Evolutionary conservation across 768 basidiomycete species (phyloP).

Genomic region (Podaxis carcinomalis): DNA sequence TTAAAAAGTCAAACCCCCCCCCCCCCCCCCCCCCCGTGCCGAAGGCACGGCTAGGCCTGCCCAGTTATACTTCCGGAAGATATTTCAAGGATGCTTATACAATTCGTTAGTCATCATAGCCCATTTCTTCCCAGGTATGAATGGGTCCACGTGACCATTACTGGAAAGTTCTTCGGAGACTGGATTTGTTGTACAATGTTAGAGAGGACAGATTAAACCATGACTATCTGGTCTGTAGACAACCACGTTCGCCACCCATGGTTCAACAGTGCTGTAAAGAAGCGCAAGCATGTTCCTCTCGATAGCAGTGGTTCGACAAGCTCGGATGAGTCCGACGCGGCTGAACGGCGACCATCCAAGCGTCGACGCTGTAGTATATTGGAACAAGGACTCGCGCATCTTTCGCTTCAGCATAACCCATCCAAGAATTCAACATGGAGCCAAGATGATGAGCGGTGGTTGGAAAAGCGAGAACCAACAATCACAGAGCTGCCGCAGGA

Average conservation of each 20-base stretch:
- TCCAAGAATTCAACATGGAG: slow-evolving; percentile 9
- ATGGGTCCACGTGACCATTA: background rate
- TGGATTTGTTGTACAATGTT: background rate
- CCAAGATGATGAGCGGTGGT: slow-evolving; percentile 1
- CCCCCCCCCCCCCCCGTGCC: no score
- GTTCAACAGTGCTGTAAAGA: slow-evolving; percentile 33
- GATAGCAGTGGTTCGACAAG: slow-evolving; percentile 13
- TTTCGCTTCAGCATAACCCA: slow-evolving; percentile 28
- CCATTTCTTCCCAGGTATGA: no score
- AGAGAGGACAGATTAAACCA: background rate
- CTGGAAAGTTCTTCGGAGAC: background rate
- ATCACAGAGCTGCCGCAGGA: background rate
- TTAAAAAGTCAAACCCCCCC: no score
- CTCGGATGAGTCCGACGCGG: slow-evolving; percentile 15
- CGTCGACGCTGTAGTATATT: slow-evolving; percentile 45
- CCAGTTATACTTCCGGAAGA: no score
- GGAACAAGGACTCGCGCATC: slow-evolving; percentile 55
- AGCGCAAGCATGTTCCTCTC: slow-evolving; percentile 32
- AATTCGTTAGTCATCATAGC: no score
- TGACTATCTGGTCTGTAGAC: slow-evolving; percentile 23
- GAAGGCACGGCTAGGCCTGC: no score
- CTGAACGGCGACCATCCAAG: slow-evolving; percentile 30
- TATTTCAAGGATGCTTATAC: no score
- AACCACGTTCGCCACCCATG: slow-evolving; percentile 38
- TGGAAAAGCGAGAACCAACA: background rate